Conservation (phyloP, 2,329 filamentous ascomycete species). For the Penicillium freii region DNA sequence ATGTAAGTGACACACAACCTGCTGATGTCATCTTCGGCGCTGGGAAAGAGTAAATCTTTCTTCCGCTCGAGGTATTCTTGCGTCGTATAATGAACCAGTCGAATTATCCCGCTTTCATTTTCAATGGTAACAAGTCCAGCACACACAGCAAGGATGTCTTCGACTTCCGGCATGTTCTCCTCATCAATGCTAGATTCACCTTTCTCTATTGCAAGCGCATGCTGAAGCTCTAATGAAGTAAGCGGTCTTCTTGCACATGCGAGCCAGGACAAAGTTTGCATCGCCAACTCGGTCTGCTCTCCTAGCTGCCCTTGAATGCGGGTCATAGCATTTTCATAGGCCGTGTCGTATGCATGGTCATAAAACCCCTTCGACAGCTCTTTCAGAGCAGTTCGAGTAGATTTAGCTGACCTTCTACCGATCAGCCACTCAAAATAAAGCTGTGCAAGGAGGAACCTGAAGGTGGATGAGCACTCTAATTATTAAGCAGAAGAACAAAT, state of each 20-base stretch:
- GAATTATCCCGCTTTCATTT: slow-evolving; percentile 27
- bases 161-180: slow-evolving; percentile 35
- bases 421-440: slow-evolving; percentile 25
- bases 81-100: slow-evolving; percentile 36
- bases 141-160: slow-evolving; percentile 28
- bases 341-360: slow-evolving; percentile 31
- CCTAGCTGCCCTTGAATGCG: slow-evolving; percentile 43
- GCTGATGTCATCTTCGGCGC: not conserved
- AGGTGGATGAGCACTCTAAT: not conserved
- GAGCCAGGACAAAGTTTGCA: slow-evolving; percentile 44
- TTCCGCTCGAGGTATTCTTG: slow-evolving; percentile 33
- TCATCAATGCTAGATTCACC: slow-evolving; percentile 31
- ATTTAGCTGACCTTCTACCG: slow-evolving; percentile 24
- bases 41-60: slow-evolving; percentile 8
- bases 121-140: slow-evolving; percentile 37
- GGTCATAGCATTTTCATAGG: slow-evolving; percentile 46
- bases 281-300: slow-evolving; percentile 39
- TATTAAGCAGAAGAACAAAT: too few species aligned
- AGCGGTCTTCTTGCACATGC: slow-evolving; percentile 38
- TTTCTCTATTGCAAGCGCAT: slow-evolving; percentile 44
- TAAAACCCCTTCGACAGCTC: slow-evolving; percentile 31
- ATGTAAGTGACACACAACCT: not conserved
- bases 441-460: slow-evolving; percentile 30
- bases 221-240: slow-evolving; percentile 37
- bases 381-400: slow-evolving; percentile 33